Evolutionary conservation across 805 yeast species (phyloP).

Genomic region (Diddensiella santjacobensis): DNA sequence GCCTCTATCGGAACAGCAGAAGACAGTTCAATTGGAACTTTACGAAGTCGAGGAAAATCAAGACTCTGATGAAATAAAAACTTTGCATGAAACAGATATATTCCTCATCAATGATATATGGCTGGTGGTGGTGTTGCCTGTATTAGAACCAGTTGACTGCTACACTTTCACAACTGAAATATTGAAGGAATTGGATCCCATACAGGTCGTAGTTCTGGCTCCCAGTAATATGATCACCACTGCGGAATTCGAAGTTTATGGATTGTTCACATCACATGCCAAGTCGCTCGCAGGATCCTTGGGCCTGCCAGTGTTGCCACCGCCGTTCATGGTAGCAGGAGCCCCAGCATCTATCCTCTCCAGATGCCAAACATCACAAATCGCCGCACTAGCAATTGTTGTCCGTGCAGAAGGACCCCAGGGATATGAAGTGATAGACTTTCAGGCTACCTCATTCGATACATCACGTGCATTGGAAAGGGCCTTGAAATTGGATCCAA

Average conservation of each 20-base stretch:
- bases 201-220: slow-evolving; percentile 11
- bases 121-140: slow-evolving; percentile 13
- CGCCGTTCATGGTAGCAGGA: slow-evolving; percentile 33
- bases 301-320: slow-evolving; percentile 23
- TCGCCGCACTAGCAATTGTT: slow-evolving; percentile 27
- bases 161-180: slow-evolving; percentile 16
- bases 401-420: slow-evolving; percentile 33
- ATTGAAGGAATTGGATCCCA: slow-evolving; percentile 14
- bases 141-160: slow-evolving; percentile 18
- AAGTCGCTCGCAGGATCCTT: neutral
- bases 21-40: slow-evolving; percentile 5
- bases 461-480: slow-evolving; percentile 8
- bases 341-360: slow-evolving; percentile 31
- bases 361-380: slow-evolving; percentile 21
- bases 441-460: neutral
- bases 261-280: slow-evolving; percentile 12
- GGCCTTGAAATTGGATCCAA: neutral
- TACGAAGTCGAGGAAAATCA: slow-evolving; percentile 17
- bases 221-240: slow-evolving; percentile 19
- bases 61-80: slow-evolving; percentile 3
- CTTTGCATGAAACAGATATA: slow-evolving; percentile 7
- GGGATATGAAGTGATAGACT: slow-evolving; percentile 29
- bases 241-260: slow-evolving; percentile 11
- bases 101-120: slow-evolving; percentile 1
- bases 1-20: neutral